A percentile compares a stretch with the other conserved stretches of the same genome.
These are phyloP conservation scores for Aspergillus tubingensis DNA, from an alignment of 2,329 filamentous ascomycete genomes.

Conservation along the genomic window DNA sequence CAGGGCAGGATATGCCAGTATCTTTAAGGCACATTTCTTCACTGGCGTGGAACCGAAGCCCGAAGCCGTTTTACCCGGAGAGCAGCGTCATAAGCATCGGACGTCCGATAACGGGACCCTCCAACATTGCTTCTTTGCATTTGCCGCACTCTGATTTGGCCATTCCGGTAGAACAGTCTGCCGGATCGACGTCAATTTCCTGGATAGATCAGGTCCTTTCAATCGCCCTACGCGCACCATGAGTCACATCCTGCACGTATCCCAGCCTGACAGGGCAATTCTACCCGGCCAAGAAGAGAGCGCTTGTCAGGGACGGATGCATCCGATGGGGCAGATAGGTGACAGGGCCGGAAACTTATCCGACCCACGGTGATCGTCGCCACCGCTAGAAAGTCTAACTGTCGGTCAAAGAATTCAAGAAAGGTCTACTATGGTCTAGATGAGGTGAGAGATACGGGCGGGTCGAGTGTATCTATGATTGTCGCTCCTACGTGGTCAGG, in stretches of 20 bases:
- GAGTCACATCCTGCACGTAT: not conserved
- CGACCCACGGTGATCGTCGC: not conserved
- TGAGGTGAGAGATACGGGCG: too few relatives aligned
- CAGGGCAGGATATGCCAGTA: conserved; percentile 8
- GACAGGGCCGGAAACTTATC: not conserved
- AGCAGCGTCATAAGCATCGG: not conserved
- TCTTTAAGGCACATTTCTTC: conserved; percentile 4
- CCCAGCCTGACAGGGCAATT: not conserved
- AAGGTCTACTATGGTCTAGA: too few relatives aligned
- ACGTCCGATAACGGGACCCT: conserved; percentile 13
- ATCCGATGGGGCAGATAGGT: not conserved
- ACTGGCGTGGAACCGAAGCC: conserved; percentile 20
- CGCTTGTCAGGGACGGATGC: not conserved
- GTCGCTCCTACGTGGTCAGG: not conserved
- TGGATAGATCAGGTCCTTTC: not conserved
- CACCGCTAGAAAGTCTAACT: not conserved
- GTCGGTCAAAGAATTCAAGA: not conserved
- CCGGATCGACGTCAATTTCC: not conserved
- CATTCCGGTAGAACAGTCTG: not conserved
- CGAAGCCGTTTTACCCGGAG: conserved; percentile 34
- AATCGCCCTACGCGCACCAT: not conserved
- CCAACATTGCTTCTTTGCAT: not conserved
- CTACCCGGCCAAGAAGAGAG: not conserved
- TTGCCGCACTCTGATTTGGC: not conserved
- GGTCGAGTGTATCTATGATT: too few relatives aligned